Evolutionary conservation across 805 yeast species (phyloP).

Genomic region (Monosporozyma siamensis): DNA sequence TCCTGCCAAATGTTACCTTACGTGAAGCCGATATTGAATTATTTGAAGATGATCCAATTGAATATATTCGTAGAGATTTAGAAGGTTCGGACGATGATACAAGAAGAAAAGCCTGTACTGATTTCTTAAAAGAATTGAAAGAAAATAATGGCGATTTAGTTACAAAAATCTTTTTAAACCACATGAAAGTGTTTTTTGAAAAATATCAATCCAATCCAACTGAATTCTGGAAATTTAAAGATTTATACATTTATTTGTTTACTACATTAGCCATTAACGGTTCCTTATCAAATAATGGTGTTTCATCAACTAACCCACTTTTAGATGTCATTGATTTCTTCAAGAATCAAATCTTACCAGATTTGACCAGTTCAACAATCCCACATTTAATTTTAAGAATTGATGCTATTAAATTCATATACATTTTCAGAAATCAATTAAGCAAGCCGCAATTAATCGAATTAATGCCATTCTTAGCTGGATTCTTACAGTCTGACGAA

Average conservation of each 20-base stretch:
- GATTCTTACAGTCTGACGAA: constrained; percentile 53
- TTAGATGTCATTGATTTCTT: constrained; percentile 86
- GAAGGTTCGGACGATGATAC: constrained; percentile 94
- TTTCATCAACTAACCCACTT: constrained; percentile 72
- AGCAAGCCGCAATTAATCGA: constrained; percentile 75
- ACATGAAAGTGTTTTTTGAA: constrained; percentile 59
- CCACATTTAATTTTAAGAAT: constrained; percentile 74
- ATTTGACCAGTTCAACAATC: constrained; percentile 44
- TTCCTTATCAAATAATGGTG: constrained; percentile 75
- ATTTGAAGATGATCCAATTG: constrained; percentile 96
- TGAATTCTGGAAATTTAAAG: constrained; percentile 74
- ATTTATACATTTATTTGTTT: constrained; percentile 76
- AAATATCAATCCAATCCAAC: constrained; percentile 36
- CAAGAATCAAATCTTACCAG: constrained; percentile 69
- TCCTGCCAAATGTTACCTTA: constrained; percentile 79
- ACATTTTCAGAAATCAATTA: constrained; percentile 84
- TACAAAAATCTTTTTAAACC: constrained; percentile 64
- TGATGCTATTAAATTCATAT: constrained; percentile 87
- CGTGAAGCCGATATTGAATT: constrained; percentile 85
- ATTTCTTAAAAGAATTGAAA: constrained; percentile 78
- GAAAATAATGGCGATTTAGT: constrained; percentile 65
- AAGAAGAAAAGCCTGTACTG: constrained; percentile 87
- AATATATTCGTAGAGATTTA: constrained; percentile 81
- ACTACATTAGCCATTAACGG: constrained; percentile 90
- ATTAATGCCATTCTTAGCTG: constrained; percentile 68